A percentile compares a stretch with the other conserved stretches of the same genome.
These are phyloP conservation scores for Phaseolus coccineus DNA, from an alignment of 331 rosid genomes.

Conservation along the genomic window DNA sequence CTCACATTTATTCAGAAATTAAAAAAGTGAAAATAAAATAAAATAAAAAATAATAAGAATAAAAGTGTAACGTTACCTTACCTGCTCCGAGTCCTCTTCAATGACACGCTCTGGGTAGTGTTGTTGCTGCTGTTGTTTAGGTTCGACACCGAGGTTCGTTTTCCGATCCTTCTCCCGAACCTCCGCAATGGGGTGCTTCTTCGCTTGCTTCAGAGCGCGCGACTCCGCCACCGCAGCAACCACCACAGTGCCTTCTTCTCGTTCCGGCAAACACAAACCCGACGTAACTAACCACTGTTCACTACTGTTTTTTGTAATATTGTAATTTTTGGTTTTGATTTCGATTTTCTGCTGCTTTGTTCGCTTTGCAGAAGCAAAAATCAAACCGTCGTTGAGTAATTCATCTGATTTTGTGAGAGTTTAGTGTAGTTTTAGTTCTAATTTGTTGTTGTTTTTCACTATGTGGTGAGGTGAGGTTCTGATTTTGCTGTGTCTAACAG, in stretches of 20 bases:
- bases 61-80: slow-evolving; percentile 39
- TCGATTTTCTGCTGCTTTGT: background rate
- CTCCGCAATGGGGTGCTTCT: slow-evolving; percentile 85
- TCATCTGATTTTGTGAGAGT: slow-evolving; percentile 22
- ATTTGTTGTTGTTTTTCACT: background rate
- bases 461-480: background rate
- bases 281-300: slow-evolving; percentile 51
- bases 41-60: background rate
- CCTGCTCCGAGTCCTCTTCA: slow-evolving; percentile 39
- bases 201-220: slow-evolving; percentile 70
- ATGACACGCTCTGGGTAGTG: slow-evolving; percentile 63
- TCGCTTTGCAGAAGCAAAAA: background rate
- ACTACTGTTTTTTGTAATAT: background rate
- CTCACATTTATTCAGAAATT: background rate
- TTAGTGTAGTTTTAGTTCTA: background rate
- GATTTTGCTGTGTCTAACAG: slow-evolving; percentile 51
- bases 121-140: background rate
- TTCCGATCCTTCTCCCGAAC: slow-evolving; percentile 62
- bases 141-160: slow-evolving; percentile 49
- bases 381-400: background rate
- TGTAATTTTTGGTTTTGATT: background rate
- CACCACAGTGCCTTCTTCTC: slow-evolving; percentile 50
- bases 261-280: slow-evolving; percentile 44
- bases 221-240: slow-evolving; percentile 50
- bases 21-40: background rate